phyloP scores from a whole-genome alignment of 768 basidiomycete genomes.

The Lactifluus pinguis region DNA sequence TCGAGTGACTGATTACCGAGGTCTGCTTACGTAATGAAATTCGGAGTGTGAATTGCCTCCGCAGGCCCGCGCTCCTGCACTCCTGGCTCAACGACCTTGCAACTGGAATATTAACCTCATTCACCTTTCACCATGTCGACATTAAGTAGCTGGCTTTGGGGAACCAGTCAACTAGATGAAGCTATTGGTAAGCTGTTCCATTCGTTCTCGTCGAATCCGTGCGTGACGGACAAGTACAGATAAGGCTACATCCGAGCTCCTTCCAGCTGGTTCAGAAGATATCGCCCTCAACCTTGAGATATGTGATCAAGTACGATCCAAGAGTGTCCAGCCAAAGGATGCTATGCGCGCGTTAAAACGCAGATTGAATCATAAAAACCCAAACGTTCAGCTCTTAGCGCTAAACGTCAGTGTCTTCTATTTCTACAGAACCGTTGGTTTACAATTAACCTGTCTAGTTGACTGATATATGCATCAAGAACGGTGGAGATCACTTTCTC shows the following conservation, averaged over 20 bases:
- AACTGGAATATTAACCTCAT: background rate
- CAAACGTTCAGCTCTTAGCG: conserved; percentile 87
- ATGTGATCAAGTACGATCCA: conserved; percentile 93
- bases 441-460: conserved; percentile 39
- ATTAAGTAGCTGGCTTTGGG: conserved; percentile 19
- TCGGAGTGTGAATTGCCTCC: conserved; percentile 11
- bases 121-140: conserved; percentile 14
- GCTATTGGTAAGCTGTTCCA: conserved; percentile 13
- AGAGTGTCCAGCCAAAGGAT: conserved; percentile 74
- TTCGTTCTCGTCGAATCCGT: background rate
- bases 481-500: conserved; percentile 90
- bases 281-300: conserved; percentile 92
- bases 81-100: background rate
- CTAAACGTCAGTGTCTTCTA: conserved; percentile 53
- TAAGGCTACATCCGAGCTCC: conserved; percentile 87
- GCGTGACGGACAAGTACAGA: conserved; percentile 36
- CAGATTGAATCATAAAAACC: conserved; percentile 88
- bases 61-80: background rate
- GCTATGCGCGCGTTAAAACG: conserved; percentile 85
- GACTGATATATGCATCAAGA: conserved; percentile 91
- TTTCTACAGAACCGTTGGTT: background rate
- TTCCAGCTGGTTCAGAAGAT: conserved; percentile 78
- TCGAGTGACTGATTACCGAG: background rate
- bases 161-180: conserved; percentile 18
- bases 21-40: background rate